Conservation (phyloP, 2,329 filamentous ascomycete species). For the Didymella segeticola region DNA sequence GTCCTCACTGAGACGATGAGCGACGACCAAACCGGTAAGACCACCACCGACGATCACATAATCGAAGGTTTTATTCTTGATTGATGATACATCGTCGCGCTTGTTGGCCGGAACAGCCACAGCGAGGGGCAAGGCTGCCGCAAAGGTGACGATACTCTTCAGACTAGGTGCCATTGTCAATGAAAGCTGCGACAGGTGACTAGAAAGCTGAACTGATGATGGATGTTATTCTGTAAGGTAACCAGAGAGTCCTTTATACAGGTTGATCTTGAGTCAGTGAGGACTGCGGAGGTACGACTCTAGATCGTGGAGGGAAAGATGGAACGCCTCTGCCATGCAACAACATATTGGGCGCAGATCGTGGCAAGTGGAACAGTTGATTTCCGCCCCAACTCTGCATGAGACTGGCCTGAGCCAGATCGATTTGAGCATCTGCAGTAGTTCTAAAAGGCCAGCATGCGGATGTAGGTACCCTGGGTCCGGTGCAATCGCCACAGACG, state of each 20-base stretch:
- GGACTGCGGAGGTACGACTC: slow-evolving; percentile 1
- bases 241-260: slow-evolving; percentile 1
- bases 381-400: neutral
- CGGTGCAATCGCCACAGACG: neutral
- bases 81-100: neutral
- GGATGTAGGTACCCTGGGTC: neutral
- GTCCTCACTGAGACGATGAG: slow-evolving; percentile 29
- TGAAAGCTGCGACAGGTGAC: neutral
- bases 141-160: slow-evolving; percentile 6
- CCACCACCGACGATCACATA: slow-evolving; percentile 37
- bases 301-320: slow-evolving; percentile 3
- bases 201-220: neutral
- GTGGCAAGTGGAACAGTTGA: neutral
- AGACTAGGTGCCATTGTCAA: slow-evolving; percentile 9
- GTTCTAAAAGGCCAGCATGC: neutral
- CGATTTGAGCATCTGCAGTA: neutral
- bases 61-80: slow-evolving; percentile 22
- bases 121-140: neutral
- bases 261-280: slow-evolving; percentile 1
- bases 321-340: slow-evolving; percentile 1
- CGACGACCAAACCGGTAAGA: slow-evolving; percentile 27
- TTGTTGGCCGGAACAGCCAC: neutral
- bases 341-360: neutral
- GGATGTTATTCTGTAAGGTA: neutral
- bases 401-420: neutral